Evolutionary conservation across 1,284 basidiomycete species (phyloP), one percentile per base, ranked within the genome.

Genomic region (Sporisorium exsertum): DNA sequence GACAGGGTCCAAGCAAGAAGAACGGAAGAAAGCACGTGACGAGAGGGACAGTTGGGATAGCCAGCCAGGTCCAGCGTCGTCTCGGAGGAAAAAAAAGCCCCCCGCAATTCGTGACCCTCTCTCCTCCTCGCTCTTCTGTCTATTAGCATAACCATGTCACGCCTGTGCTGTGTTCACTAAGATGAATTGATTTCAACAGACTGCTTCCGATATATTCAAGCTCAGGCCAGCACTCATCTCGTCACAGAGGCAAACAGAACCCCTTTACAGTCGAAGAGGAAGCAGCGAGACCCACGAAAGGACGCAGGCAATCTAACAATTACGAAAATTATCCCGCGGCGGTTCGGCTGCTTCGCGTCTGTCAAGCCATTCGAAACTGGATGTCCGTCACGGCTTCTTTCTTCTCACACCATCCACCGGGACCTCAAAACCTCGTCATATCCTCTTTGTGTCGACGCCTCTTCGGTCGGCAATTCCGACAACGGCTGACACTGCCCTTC

Each of bases 21-120:
- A 52, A 37, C 27, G 20, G 6, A 18, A 32, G 22, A 15, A n/a
- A 12, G 50, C 63, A 65, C 63, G 63, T 65, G 63, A 65, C 22
- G 46, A 56, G 26, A 37, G n/a, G 50, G 45, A 4, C 45, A 51
- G 32, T 13, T 58, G 64, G 64, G 64, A 56, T 66, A 66, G 32
- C n/a, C 26, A 49, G 47, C 32, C n/a, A 43, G 22, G 33, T 12
- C 35, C 24, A 49, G 47, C 26, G 16, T 16, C 26, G 24, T 47
- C 45, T 46, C 26, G 22, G 45, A 15, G 3, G 13, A 35, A 15
- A 46, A 46, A 46, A 26, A 22, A 15, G 27, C 16, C 47, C 49
- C 49, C 49, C 49, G 26, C 16, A 18, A 33, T 33, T 20, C 27
- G 29, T 32, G 5, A 10, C 5, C 29, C 29, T 10, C 10, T 32